Conservation (phyloP, 371 early-diverging fungal genomes). For the Mucor lusitanicus region DNA sequence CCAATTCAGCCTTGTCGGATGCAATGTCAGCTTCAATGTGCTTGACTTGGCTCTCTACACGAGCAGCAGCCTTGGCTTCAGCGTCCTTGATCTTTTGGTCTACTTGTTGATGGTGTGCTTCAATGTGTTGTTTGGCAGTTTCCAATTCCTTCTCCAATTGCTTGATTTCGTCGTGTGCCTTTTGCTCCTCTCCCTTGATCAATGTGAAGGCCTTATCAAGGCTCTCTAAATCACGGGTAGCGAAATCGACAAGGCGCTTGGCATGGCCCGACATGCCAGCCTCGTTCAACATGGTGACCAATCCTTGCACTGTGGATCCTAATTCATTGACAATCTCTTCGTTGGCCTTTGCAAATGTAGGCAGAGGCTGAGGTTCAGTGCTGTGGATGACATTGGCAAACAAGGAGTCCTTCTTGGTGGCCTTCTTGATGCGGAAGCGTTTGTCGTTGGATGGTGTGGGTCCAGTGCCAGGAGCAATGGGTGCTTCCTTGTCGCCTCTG, state of each 20-base stretch:
- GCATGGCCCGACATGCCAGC: slow-evolving; percentile 47
- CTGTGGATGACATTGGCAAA: slow-evolving; percentile 39
- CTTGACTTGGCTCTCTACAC: slow-evolving; percentile 42
- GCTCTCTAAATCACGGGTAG: slow-evolving; percentile 32
- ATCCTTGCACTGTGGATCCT: slow-evolving; percentile 31
- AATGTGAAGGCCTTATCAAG: slow-evolving; percentile 27
- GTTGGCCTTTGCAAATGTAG: slow-evolving; percentile 15
- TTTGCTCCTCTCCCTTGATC: slow-evolving; percentile 26
- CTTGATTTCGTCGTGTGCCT: slow-evolving; percentile 19
- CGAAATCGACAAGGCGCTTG: slow-evolving; percentile 40
- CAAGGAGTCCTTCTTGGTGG: slow-evolving; percentile 14
- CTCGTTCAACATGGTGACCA: slow-evolving; percentile 41
- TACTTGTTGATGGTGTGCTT: slow-evolving; percentile 18
- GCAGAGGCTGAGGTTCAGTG: slow-evolving; percentile 26
- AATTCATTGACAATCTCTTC: slow-evolving; percentile 31
- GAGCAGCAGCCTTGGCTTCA: slow-evolving; percentile 22
- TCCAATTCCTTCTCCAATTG: slow-evolving; percentile 10
- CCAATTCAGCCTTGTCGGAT: slow-evolving; percentile 32
- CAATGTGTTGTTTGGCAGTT: slow-evolving; percentile 5
- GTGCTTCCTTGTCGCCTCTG: slow-evolving; percentile 33
- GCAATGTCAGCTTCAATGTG: slow-evolving; percentile 42
- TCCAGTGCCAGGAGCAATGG: slow-evolving; percentile 18
- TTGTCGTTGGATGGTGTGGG: slow-evolving; percentile 24
- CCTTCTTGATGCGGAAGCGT: slow-evolving; percentile 9
- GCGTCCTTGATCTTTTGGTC: slow-evolving; percentile 22